These are phyloP conservation scores for Sclerotinia sclerotiorum DNA, from an alignment of 2,329 filamentous ascomycete genomes.

Conservation along the genomic window DNA sequence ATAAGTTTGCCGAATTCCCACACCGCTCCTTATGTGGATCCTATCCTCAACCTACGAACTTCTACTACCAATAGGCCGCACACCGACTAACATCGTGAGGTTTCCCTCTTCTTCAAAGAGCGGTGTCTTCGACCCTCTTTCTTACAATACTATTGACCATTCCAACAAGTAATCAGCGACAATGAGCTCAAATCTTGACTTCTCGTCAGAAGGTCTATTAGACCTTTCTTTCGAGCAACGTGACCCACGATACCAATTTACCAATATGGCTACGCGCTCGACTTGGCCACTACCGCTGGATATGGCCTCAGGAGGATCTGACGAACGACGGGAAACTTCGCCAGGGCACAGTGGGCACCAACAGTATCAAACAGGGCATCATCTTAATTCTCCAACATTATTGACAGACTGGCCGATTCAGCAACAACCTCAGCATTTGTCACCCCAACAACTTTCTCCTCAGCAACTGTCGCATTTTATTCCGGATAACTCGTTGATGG, in stretches of 20 bases:
- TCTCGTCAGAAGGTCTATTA: conserved; percentile 61
- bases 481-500: conserved; percentile 40
- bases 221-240: conserved; percentile 61
- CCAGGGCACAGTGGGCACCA: conserved; percentile 47
- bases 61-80: conserved; percentile 32
- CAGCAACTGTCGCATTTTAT: conserved; percentile 41
- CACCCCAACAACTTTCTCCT: conserved; percentile 36
- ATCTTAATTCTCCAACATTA: conserved; percentile 47
- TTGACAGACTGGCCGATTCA: conserved; percentile 62
- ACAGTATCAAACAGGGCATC: conserved; percentile 46
- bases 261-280: conserved; percentile 43
- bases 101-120: conserved; percentile 39
- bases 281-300: conserved; percentile 41
- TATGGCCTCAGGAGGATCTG: conserved; percentile 38
- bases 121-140: conserved; percentile 40
- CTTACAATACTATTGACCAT: conserved; percentile 50
- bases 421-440: conserved; percentile 40
- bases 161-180: conserved; percentile 40
- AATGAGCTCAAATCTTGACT: conserved; percentile 58
- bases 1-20: conserved; percentile 26
- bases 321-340: conserved; percentile 39
- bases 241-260: conserved; percentile 54
- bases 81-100: conserved; percentile 40
- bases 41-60: conserved; percentile 29
- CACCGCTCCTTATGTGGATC: conserved; percentile 37